Conservation (phyloP, 768 basidiomycete species). For the Amanita molliuscula region DNA sequence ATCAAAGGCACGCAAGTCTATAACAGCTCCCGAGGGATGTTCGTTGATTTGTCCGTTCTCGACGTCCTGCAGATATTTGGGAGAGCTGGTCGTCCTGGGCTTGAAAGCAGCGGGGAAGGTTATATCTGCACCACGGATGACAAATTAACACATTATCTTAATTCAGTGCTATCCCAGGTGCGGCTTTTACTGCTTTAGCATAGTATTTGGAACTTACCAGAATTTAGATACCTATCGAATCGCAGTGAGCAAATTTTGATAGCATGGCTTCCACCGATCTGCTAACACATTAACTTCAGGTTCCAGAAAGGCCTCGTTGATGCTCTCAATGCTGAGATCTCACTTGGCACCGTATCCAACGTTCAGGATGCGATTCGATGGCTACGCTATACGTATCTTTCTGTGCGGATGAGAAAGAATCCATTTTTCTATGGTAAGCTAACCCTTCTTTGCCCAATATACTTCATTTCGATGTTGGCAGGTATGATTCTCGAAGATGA, state of each 20-base stretch:
- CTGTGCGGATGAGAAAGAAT: conserved; percentile 89
- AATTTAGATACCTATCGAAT: conserved; percentile 85
- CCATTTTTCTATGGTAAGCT: conserved; percentile 73
- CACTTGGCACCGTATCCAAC: conserved; percentile 88
- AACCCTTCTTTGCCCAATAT: background rate
- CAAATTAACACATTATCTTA: conserved; percentile 84
- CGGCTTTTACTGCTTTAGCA: conserved; percentile 10
- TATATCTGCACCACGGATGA: conserved; percentile 95
- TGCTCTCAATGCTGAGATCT: conserved; percentile 89
- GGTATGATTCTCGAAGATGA: conserved; percentile 69
- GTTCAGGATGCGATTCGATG: conserved; percentile 82
- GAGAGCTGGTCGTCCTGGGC: conserved; percentile 80
- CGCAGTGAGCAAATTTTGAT: conserved; percentile 47
- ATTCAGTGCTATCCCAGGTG: conserved; percentile 82
- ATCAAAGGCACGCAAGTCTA: conserved; percentile 99
- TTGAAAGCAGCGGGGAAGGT: conserved; percentile 91
- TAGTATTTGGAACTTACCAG: conserved; percentile 2
- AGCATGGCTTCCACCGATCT: background rate
- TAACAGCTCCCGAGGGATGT: conserved; percentile 80
- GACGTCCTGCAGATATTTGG: conserved; percentile 98
- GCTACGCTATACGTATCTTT: conserved; percentile 96
- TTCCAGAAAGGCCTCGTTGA: conserved; percentile 84
- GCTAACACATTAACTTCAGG: conserved; percentile 21
- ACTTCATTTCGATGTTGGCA: conserved; percentile 17
- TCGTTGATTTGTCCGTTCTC: conserved; percentile 86